These are phyloP conservation scores for Naegleria lovaniensis DNA, from an alignment of 208 protist genomes.

Conservation along the genomic window DNA sequence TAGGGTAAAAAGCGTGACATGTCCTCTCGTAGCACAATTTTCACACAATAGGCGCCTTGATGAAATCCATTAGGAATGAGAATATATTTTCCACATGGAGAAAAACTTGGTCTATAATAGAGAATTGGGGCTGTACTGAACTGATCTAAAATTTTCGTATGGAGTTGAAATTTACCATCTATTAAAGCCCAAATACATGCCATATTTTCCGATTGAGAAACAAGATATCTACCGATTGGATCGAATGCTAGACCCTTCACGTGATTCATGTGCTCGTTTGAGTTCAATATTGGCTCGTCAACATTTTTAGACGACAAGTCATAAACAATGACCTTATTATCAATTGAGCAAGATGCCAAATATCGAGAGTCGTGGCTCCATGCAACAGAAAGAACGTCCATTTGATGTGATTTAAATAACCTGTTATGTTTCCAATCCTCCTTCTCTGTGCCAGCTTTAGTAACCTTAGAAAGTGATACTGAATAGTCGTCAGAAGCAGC, in stretches of 20 bases:
- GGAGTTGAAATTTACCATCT: neutral
- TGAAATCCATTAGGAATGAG: neutral
- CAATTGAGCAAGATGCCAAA: slow-evolving; percentile 11
- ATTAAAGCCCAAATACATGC: neutral
- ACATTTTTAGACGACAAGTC: neutral
- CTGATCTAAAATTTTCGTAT: neutral
- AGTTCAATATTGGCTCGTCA: neutral
- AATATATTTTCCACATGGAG: neutral
- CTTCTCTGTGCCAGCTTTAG: neutral
- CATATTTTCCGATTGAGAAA: neutral
- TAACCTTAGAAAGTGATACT: neutral
- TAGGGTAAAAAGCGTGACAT: neutral
- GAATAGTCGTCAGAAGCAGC: neutral
- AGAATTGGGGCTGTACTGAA: neutral
- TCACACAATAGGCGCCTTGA: neutral
- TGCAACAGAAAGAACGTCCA: neutral
- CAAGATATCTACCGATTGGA: slow-evolving; percentile 12
- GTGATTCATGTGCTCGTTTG: neutral
- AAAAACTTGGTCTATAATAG: neutral
- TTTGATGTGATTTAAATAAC: neutral
- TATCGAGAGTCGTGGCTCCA: neutral
- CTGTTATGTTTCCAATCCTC: neutral
- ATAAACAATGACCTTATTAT: neutral
- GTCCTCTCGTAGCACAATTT: neutral
- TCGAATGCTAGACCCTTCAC: slow-evolving; percentile 3